Percentiles rank a stretch among this genome's conserved stretches.
phyloP scores from a whole-genome alignment of 352 stramenopile genomes.

The Phytopythium vexans region DNA sequence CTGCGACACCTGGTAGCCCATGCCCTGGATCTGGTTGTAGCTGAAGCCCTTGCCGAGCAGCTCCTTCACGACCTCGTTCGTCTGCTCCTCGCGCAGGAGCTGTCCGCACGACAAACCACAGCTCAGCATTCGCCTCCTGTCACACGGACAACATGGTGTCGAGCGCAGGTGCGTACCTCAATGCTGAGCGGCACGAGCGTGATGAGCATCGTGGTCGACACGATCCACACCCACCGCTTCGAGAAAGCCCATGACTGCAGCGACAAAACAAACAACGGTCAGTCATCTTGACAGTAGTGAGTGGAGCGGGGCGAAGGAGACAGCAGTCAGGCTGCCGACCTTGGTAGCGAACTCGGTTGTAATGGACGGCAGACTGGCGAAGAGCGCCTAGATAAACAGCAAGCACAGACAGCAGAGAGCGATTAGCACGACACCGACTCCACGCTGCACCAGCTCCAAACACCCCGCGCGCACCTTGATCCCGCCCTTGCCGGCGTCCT shows the following conservation, averaged over 20 bases:
- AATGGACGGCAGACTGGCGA: conserved; percentile 71
- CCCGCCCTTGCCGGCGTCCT: conserved; percentile 52
- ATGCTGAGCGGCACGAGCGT: conserved; percentile 84
- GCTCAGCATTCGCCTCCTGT: neutral
- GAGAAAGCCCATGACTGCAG: conserved; percentile 52
- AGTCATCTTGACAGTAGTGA: conserved; percentile 5
- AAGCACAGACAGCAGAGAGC: neutral
- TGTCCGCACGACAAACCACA: conserved; percentile 11
- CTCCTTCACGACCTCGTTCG: conserved; percentile 82
- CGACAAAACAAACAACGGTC: conserved; percentile 5
- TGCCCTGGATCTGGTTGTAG: conserved; percentile 81
- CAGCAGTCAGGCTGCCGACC: conserved; percentile 16
- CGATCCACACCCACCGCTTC: conserved; percentile 73
- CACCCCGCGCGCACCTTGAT: conserved; percentile 34
- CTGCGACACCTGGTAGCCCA: conserved; percentile 77
- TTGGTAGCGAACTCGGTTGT: conserved; percentile 52
- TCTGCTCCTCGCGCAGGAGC: conserved; percentile 81
- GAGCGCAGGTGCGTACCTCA: conserved; percentile 41
- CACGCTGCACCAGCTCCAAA: neutral
- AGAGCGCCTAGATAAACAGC: conserved; percentile 41
- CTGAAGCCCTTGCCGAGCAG: conserved; percentile 78
- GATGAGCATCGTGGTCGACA: conserved; percentile 82
- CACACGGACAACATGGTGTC: neutral
- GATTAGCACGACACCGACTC: neutral
- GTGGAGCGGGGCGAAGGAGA: neutral